These are phyloP conservation scores for Sordariomycetes sp. DNA, from an alignment of 2,329 filamentous ascomycete genomes.

Conservation along the genomic window DNA sequence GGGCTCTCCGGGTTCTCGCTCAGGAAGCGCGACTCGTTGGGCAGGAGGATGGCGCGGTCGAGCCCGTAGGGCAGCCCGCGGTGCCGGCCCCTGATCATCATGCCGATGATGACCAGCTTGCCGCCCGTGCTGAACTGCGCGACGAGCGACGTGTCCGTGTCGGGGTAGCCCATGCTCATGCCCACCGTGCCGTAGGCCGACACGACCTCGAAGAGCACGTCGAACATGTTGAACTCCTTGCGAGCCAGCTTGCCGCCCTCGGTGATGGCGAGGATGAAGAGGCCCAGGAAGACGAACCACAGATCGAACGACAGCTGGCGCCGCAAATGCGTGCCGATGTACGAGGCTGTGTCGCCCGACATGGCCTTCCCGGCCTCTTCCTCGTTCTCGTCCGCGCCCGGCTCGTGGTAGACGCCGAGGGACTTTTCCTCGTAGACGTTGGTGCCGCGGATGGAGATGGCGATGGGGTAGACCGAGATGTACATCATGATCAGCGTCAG, in stretches of 20 bases:
- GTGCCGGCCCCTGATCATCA: constrained; percentile 60
- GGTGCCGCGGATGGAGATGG: constrained; percentile 85
- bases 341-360: constrained; percentile 60
- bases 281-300: constrained; percentile 91
- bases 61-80: constrained; percentile 58
- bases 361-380: constrained; percentile 29
- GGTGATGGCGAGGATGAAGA: constrained; percentile 85
- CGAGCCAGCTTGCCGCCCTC: constrained; percentile 64
- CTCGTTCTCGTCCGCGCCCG: constrained; percentile 31
- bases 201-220: constrained; percentile 72
- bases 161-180: constrained; percentile 71
- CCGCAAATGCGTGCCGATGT: constrained; percentile 84
- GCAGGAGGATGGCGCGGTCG: constrained; percentile 49
- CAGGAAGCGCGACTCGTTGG: constrained; percentile 43
- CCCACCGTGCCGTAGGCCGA: constrained; percentile 94
- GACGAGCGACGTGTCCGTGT: constrained; percentile 68
- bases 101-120: constrained; percentile 58
- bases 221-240: constrained; percentile 55
- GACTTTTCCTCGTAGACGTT: constrained; percentile 95
- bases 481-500: constrained; percentile 99
- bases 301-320: constrained; percentile 92
- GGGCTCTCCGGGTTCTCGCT: constrained; percentile 37
- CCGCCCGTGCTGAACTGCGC: constrained; percentile 68
- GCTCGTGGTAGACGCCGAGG: constrained; percentile 58
- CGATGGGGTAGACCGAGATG: constrained; percentile 92